Conservation (phyloP, 2,329 filamentous ascomycete species). For the Ceratocystis cubensis region DNA sequence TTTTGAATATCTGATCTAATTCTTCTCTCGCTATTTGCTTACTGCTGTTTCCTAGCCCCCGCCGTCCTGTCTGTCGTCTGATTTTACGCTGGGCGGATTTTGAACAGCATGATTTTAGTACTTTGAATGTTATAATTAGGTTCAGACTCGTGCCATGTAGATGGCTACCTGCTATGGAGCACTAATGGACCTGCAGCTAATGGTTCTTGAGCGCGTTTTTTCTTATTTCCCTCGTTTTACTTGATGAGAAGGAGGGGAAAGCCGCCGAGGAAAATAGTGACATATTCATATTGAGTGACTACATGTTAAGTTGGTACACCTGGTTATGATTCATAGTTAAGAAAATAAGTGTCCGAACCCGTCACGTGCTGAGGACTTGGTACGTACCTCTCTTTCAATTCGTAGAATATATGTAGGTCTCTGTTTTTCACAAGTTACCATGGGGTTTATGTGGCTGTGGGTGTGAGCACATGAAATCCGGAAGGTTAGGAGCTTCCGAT, state of each 20-base stretch:
- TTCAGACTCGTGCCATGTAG: not conserved
- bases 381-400: no score
- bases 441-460: not conserved
- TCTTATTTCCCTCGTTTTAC: not conserved
- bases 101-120: not conserved
- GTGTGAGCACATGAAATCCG: not conserved
- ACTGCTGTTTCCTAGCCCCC: slow-evolving; percentile 4
- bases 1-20: not conserved
- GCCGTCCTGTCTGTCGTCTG: slow-evolving; percentile 1
- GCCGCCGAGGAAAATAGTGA: not conserved
- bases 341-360: not conserved
- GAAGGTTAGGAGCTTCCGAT: not conserved
- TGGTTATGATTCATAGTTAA: not conserved
- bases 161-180: no score
- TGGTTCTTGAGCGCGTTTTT: not conserved
- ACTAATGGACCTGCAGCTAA: not conserved
- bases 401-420: no score
- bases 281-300: not conserved
- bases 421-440: not conserved
- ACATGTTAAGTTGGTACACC: not conserved
- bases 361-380: not conserved
- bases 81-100: slow-evolving; percentile 3
- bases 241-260: not conserved
- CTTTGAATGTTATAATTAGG: not conserved
- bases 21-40: not conserved